Percentiles rank a stretch among this genome's conserved stretches.
Conservation (phyloP, 768 basidiomycete genomes). For the Tylopilus sp. region DNA sequence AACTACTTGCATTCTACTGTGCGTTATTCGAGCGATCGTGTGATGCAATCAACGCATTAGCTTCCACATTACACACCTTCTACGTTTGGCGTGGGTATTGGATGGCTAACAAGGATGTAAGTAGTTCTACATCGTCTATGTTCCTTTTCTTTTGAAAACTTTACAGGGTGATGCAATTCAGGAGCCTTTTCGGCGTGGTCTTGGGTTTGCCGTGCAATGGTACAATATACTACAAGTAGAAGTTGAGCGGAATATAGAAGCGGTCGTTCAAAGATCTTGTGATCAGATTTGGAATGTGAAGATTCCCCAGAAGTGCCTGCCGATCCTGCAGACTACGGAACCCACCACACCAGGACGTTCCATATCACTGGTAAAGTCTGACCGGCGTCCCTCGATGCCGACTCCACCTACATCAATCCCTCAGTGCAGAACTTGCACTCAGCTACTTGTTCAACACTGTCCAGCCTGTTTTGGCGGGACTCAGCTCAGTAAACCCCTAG, state of each 20-base stretch:
- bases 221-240: constrained; percentile 18
- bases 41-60: background rate
- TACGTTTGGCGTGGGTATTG: background rate
- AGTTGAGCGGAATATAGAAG: constrained; percentile 8
- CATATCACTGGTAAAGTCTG: no score
- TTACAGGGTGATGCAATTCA: background rate
- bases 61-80: background rate
- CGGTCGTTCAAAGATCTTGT: background rate
- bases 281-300: no score
- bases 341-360: no score
- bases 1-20: background rate
- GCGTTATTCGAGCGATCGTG: background rate
- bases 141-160: no score
- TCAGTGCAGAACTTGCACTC: background rate
- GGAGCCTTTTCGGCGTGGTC: constrained; percentile 28
- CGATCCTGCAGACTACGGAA: no score
- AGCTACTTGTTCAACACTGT: background rate
- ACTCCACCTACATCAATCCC: background rate
- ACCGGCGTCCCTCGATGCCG: no score
- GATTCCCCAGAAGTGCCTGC: no score
- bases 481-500: background rate
- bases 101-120: background rate
- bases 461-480: background rate
- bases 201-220: constrained; percentile 30
- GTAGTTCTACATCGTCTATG: background rate